Base-by-base conservation (phyloP, 306 rosid genomes). In the Clitoria ternatea region DNA sequence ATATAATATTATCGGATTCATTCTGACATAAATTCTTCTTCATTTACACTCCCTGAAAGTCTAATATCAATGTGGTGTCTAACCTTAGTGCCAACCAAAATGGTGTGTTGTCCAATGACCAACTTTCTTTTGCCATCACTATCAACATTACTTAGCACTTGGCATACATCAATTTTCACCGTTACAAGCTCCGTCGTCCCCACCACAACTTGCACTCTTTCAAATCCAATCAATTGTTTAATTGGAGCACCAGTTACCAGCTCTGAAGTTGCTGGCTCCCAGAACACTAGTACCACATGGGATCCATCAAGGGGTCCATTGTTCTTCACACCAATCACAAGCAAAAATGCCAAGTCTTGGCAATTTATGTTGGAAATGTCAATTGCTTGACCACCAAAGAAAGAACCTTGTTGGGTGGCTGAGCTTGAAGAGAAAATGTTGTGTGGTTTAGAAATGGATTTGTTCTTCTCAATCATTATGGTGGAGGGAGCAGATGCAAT, bases 41-140 rank as follows among this genome's bases (percentile, higher is more conserved):
- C 72, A 23, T 17, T 50, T 56, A 26, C 37, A 52, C 42, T 45
- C 43, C 26, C 73, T 35, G 83, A 47, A 7, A 80, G 66, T 61
- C 22, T 66, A 20, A 89, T 52, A 42, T 83, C 80, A 73, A 87
- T 52, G 20, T 53, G 10, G 79, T 87, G 92, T 81, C 62, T 85
- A 66, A 85, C 79, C 33, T 83, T 90, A 13, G 40, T 27, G 0
- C 93, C 93, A 52, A 90, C 79, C 53, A 82, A 22, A 64, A 87
- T 22, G 6, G 61, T 76, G 42, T 87, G 88, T 7, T 67, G 24
- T 15, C 91, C 91, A 52, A 59, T 76, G 26, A 82, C 61, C 81
- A 90, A 23, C 35, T 85, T 87, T 73, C 89, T 83, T 18, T 77
- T 73, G 32, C 91, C 93, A 66, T 85, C 86, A 37, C 66, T 37